Evolutionary conservation across 139 green algal genomes (phyloP), one percentile per base, ranked within the genome.

Genomic region (Micromonas commoda): DNA sequence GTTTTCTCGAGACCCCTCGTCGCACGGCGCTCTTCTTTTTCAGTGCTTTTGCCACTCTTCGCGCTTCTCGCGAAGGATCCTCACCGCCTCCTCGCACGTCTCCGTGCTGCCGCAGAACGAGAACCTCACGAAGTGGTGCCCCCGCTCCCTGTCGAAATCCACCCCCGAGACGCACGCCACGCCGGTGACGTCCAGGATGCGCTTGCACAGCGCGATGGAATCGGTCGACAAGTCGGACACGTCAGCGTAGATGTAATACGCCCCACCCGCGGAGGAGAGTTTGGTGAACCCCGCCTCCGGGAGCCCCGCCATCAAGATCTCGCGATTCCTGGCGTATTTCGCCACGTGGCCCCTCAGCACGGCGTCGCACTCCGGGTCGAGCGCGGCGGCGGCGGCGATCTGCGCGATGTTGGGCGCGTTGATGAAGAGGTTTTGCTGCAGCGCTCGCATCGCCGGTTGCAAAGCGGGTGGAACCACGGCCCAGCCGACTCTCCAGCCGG

Each of bases 191-290:
- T 69, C 23, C 57, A 79, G n/a, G 6, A 79, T 52, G 5, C n/a
- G 28, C n/a, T 45, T 53, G 51, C 73, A 79, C 24, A 79, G 54
- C 51, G 5, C 28, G 4, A 51, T 5, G 28, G 32, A 52, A 53
- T 79, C 73, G 20, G n/a, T 4, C 21, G 66, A 69, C 53, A 72
- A 24, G 28, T 78, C 45, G 24, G 20, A 9, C 24, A 82, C 39
- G 33, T 82, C 70, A 2, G 70, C 78, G 29, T 82, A 82, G 26
- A 82, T 57, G 54, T 82, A 82, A 33, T 78, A 82, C 5, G 78
- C 78, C 16, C 78, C 78, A 38, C 77, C 78, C 33, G 78, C 33
- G 13, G 70, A 28, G 31, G 26, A 31, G 24, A 82, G 69, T 13
- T 77, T 28, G 2, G 23, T 75, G 60, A 82, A 78, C n/a, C 78